Evolutionary conservation across 305 asterid species (phyloP).

Genomic region (Stenogyne calaminthoides): DNA sequence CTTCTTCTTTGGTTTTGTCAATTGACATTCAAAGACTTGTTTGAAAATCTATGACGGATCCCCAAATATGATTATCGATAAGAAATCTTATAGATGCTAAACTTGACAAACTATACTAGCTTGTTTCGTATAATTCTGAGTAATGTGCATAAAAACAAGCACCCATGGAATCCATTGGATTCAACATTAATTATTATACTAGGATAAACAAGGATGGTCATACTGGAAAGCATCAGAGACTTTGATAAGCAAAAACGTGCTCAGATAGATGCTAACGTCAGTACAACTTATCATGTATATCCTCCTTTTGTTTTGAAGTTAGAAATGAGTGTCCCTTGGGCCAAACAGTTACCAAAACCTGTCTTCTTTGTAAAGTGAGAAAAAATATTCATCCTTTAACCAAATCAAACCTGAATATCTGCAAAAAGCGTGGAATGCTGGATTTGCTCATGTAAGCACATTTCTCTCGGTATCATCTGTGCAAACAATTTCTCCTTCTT

Average conservation of each 20-base stretch:
- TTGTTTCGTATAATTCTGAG: not conserved
- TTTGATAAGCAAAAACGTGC: not conserved
- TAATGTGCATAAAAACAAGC: not conserved
- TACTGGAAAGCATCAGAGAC: not conserved
- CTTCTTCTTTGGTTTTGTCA: too few species aligned
- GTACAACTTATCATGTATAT: not conserved
- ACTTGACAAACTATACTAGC: not conserved
- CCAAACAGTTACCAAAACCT: not conserved
- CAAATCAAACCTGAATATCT: not conserved
- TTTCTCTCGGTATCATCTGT: not conserved
- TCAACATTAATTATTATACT: too few species aligned
- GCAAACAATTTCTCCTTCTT: conserved; percentile 27
- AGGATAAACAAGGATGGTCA: not conserved
- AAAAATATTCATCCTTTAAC: not conserved
- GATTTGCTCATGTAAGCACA: not conserved
- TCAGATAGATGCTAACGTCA: not conserved
- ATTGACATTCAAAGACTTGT: too few species aligned
- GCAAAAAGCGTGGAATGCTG: not conserved
- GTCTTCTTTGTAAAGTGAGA: not conserved
- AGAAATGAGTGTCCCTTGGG: not conserved
- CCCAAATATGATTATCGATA: not conserved
- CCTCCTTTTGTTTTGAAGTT: not conserved
- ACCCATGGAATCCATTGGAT: not conserved
- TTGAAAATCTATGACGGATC: not conserved
- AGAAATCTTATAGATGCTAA: not conserved